Percentiles rank a stretch among this genome's conserved stretches.
Conservation (phyloP, 108 stramenopile genomes). For the Skeletonema menzelii region DNA sequence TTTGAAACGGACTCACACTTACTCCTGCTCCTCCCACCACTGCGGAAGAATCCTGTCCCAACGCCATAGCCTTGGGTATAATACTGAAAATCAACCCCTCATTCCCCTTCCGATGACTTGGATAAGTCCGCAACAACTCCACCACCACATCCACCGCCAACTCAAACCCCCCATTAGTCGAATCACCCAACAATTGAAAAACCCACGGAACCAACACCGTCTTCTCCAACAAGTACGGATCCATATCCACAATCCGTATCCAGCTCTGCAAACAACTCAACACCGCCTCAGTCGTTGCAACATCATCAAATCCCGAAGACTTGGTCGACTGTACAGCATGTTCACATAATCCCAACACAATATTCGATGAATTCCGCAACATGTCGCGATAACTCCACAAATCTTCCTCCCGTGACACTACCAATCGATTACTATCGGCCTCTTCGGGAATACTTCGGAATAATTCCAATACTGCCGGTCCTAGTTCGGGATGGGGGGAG, state of each 20-base stretch:
- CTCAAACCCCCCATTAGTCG: conserved; percentile 61
- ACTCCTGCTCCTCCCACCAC: neutral
- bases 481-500: conserved; percentile 23
- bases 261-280: conserved; percentile 62
- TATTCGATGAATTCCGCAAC: conserved; percentile 14
- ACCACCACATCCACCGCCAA: conserved; percentile 86
- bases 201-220: conserved; percentile 36
- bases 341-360: conserved; percentile 35
- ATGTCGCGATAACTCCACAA: conserved; percentile 22
- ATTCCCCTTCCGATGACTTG: conserved; percentile 53
- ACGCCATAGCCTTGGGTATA: conserved; percentile 71
- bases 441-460: conserved; percentile 79
- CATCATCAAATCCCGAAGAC: neutral
- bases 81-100: conserved; percentile 64
- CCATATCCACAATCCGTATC: conserved; percentile 80
- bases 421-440: conserved; percentile 67
- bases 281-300: conserved; percentile 43
- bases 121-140: conserved; percentile 81
- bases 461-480: conserved; percentile 52
- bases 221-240: conserved; percentile 40
- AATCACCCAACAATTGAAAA: conserved; percentile 38
- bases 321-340: conserved; percentile 13
- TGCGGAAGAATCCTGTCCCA: conserved; percentile 10
- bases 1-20: conserved; percentile 21
- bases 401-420: conserved; percentile 59